A percentile compares a stretch with the other conserved stretches of the same genome.
Conservation (phyloP, 345 rosid species). For the Corymbia maculata region DNA sequence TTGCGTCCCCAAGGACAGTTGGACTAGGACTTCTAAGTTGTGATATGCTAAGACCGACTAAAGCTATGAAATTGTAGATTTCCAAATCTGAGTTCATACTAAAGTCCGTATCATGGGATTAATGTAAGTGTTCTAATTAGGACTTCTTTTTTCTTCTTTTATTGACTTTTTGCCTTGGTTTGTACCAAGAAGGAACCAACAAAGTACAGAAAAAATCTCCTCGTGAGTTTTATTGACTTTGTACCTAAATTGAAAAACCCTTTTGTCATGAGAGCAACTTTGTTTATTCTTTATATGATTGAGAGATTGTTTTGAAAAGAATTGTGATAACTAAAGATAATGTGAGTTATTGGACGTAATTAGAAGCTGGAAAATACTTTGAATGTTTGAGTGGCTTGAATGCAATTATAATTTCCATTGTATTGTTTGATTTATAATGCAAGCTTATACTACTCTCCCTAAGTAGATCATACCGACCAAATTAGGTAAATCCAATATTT, state of each 20-base stretch:
- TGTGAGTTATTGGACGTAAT: background rate
- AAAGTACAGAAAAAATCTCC: background rate
- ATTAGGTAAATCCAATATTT: background rate
- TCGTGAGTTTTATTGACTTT: background rate
- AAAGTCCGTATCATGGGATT: background rate
- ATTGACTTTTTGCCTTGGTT: background rate
- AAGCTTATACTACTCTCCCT: background rate
- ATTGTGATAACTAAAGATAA: background rate
- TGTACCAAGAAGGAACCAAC: background rate
- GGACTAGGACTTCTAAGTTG: background rate
- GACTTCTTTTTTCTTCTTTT: no score
- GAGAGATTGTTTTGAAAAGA: no score
- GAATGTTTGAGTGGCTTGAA: background rate
- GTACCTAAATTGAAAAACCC: background rate
- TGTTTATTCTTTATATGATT: background rate
- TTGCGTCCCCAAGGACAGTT: background rate
- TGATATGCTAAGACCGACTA: background rate
- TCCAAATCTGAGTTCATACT: background rate
- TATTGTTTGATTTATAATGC: no score
- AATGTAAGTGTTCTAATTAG: background rate
- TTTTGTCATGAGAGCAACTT: background rate
- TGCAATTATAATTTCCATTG: no score
- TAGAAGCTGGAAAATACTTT: no score
- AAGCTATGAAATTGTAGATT: background rate
- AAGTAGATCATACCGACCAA: accelerated